A percentile compares a stretch with the other conserved stretches of the same genome.
These are phyloP conservation scores for Cercospora beticola DNA, from an alignment of 2,329 filamentous ascomycete species.

Conservation along the genomic window DNA sequence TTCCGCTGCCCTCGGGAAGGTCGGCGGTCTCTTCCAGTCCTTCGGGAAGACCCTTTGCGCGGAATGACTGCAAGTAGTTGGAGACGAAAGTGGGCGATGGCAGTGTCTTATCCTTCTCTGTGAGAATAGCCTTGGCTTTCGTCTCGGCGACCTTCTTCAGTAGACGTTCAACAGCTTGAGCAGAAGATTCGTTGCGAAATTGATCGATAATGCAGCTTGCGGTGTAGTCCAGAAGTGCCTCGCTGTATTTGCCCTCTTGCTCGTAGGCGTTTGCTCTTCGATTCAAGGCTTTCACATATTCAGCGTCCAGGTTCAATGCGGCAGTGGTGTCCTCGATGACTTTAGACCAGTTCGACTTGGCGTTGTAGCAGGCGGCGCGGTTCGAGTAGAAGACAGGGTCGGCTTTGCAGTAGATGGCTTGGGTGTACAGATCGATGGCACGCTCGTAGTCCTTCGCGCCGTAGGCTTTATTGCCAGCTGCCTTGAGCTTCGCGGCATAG, in stretches of 20 bases:
- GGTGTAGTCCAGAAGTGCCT: slow-evolving; percentile 94
- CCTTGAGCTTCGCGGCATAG: slow-evolving; percentile 88
- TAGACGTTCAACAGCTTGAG: slow-evolving; percentile 84
- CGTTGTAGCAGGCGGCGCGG: slow-evolving; percentile 95
- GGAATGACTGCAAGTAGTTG: slow-evolving; percentile 99
- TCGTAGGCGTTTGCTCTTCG: slow-evolving; percentile 95
- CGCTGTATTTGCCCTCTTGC: slow-evolving; percentile 84
- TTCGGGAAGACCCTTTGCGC: slow-evolving; percentile 72
- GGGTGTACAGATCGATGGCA: slow-evolving; percentile 91
- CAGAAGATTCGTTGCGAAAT: slow-evolving; percentile 88
- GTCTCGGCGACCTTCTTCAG: slow-evolving; percentile 96
- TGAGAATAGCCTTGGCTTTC: slow-evolving; percentile 87
- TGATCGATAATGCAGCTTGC: slow-evolving; percentile 98
- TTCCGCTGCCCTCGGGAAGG: slow-evolving; percentile 72
- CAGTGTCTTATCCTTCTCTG: slow-evolving; percentile 76
- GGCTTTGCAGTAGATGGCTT: slow-evolving; percentile 94
- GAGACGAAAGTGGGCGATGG: slow-evolving; percentile 95
- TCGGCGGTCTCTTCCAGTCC: slow-evolving; percentile 82
- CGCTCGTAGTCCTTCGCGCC: slow-evolving; percentile 89
- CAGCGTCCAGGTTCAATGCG: slow-evolving; percentile 86
- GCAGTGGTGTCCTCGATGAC: slow-evolving; percentile 96
- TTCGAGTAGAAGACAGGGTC: slow-evolving; percentile 99
- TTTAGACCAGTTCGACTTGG: slow-evolving; percentile 88
- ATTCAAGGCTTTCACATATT: slow-evolving; percentile 98
- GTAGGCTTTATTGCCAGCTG: slow-evolving; percentile 93